Conservation (phyloP, 2,329 filamentous ascomycete genomes). For the Fusarium anthophilum region DNA sequence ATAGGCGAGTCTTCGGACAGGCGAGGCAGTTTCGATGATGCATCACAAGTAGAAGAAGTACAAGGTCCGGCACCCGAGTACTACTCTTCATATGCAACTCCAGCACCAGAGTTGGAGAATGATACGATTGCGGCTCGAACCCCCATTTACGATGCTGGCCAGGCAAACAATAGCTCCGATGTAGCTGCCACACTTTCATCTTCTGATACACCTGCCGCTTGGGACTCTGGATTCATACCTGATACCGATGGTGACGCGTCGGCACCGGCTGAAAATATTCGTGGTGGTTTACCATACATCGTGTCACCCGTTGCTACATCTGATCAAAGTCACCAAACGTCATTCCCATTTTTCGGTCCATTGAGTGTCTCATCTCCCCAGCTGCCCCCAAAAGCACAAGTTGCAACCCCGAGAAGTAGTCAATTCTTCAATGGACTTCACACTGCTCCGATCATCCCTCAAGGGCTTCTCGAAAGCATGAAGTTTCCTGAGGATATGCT, state of each 20-base stretch:
- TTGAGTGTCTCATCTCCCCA: neutral
- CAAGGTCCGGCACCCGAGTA: neutral
- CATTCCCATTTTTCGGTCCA: neutral
- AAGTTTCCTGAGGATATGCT: constrained; percentile 32
- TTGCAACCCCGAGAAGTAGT: neutral
- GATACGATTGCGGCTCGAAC: neutral
- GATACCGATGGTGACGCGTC: neutral
- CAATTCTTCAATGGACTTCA: constrained; percentile 3
- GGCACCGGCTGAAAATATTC: neutral
- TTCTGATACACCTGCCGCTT: neutral
- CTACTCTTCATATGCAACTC: neutral
- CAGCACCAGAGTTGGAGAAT: neutral
- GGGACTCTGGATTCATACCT: neutral
- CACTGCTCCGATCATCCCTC: constrained; percentile 8
- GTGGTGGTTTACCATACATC: neutral
- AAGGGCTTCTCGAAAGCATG: constrained; percentile 7
- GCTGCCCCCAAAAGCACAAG: neutral
- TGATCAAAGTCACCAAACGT: neutral
- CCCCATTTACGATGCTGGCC: neutral
- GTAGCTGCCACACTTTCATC: neutral
- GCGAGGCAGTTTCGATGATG: neutral
- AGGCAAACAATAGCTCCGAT: neutral
- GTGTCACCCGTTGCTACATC: neutral
- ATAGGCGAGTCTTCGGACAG: neutral
- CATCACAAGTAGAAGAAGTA: neutral